phyloP scores from a whole-genome alignment of 768 basidiomycete genomes.

The Lentinula aciculospora region DNA sequence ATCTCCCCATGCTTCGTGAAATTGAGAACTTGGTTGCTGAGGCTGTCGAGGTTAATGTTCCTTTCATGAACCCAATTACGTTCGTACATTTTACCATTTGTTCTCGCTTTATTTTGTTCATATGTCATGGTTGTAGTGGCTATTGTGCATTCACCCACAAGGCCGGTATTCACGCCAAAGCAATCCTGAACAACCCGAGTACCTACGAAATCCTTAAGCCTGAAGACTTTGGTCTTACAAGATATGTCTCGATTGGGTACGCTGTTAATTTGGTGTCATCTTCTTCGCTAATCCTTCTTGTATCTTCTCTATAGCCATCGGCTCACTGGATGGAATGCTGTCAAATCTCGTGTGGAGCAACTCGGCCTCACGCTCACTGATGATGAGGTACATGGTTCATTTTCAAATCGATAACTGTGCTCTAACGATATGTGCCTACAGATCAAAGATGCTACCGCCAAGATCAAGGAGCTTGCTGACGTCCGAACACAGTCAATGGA shows the following conservation, averaged over 20 bases:
- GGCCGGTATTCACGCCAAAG: slow-evolving; percentile 99
- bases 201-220: slow-evolving; percentile 99
- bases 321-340: slow-evolving; percentile 98
- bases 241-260: slow-evolving; percentile 96
- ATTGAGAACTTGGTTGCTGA: slow-evolving; percentile 99
- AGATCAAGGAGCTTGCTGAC: slow-evolving; percentile 99
- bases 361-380: slow-evolving; percentile 86
- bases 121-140: slow-evolving; percentile 48
- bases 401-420: not conserved
- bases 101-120: not conserved
- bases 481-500: slow-evolving; percentile 99
- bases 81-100: slow-evolving; percentile 26
- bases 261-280: slow-evolving; percentile 18
- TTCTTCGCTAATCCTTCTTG: not conserved
- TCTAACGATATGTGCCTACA: slow-evolving; percentile 19
- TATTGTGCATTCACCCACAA: slow-evolving; percentile 99
- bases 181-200: slow-evolving; percentile 97
- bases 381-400: slow-evolving; percentile 58
- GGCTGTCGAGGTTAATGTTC: slow-evolving; percentile 96
- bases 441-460: slow-evolving; percentile 97
- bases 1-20: slow-evolving; percentile 94
- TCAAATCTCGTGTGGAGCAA: slow-evolving; percentile 99
- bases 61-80: slow-evolving; percentile 96
- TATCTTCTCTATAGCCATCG: slow-evolving; percentile 57
- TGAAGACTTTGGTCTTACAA: slow-evolving; percentile 95